These are phyloP conservation scores for Wallemia hederae DNA, from an alignment of 1,284 basidiomycete species.

Conservation along the genomic window DNA sequence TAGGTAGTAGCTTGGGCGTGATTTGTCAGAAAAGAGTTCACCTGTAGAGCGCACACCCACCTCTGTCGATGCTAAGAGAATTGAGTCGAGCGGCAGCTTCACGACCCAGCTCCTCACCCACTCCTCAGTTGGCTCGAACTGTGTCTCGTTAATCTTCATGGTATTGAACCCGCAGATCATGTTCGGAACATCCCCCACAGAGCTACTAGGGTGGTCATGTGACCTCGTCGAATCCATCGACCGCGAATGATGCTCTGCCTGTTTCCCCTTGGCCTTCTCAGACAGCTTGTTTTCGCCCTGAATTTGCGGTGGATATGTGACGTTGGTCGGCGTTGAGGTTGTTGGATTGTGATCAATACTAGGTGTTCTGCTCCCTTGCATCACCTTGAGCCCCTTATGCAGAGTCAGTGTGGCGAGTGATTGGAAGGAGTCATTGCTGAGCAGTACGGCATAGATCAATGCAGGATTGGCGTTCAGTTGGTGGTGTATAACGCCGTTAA, in stretches of 20 bases:
- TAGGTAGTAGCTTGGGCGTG: neutral
- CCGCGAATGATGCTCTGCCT: slow-evolving; percentile 21
- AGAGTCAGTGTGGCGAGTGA: slow-evolving; percentile 68
- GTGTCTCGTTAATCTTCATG: slow-evolving; percentile 30
- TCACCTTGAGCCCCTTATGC: slow-evolving; percentile 47
- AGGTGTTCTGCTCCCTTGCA: slow-evolving; percentile 25
- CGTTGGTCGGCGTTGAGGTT: slow-evolving; percentile 13
- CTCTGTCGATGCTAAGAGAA: slow-evolving; percentile 58
- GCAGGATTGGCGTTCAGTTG: slow-evolving; percentile 40
- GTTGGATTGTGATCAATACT: slow-evolving; percentile 10
- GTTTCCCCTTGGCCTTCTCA: slow-evolving; percentile 66
- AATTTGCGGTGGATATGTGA: slow-evolving; percentile 5
- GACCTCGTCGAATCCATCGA: neutral
- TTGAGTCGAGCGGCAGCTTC: slow-evolving; percentile 52
- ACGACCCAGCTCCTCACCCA: slow-evolving; percentile 32
- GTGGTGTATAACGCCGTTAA: slow-evolving; percentile 11
- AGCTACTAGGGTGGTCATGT: slow-evolving; percentile 8
- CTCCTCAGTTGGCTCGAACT: slow-evolving; percentile 74
- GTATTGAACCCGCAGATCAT: slow-evolving; percentile 28
- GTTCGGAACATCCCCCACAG: slow-evolving; percentile 24
- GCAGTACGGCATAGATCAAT: slow-evolving; percentile 55
- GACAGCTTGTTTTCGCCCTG: slow-evolving; percentile 21
- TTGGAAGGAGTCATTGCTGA: slow-evolving; percentile 53
- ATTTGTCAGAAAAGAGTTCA: neutral
- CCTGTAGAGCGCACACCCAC: slow-evolving; percentile 14